Percentiles rank a stretch among this genome's conserved stretches.
These are phyloP conservation scores for Cyclaneusma minus DNA, from an alignment of 2,329 filamentous ascomycete species.

Conservation along the genomic window DNA sequence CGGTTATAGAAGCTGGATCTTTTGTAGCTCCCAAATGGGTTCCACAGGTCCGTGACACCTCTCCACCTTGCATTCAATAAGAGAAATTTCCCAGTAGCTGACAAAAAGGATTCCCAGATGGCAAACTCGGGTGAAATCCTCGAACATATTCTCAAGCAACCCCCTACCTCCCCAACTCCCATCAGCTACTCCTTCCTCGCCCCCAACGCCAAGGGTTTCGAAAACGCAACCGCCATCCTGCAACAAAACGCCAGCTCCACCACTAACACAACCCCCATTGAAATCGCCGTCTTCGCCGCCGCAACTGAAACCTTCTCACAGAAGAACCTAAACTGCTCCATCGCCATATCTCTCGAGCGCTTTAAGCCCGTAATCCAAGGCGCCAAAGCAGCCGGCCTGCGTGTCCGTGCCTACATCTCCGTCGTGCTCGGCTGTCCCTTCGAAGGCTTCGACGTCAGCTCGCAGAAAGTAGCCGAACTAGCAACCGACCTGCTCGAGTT, in stretches of 20 bases:
- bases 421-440: slow-evolving; percentile 72
- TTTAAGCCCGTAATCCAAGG: slow-evolving; percentile 56
- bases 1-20: slow-evolving; percentile 65
- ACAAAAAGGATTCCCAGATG: slow-evolving; percentile 37
- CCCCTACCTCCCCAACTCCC: slow-evolving; percentile 34
- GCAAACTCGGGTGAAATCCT: slow-evolving; percentile 64
- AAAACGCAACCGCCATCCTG: slow-evolving; percentile 42
- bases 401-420: slow-evolving; percentile 66
- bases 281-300: slow-evolving; percentile 68
- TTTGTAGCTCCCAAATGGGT: slow-evolving; percentile 78
- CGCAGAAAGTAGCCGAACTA: slow-evolving; percentile 47
- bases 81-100: slow-evolving; percentile 1
- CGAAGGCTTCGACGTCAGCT: slow-evolving; percentile 48
- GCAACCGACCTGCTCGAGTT: slow-evolving; percentile 61
- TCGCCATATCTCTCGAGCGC: slow-evolving; percentile 54
- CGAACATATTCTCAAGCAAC: slow-evolving; percentile 44
- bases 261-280: slow-evolving; percentile 30
- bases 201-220: slow-evolving; percentile 59
- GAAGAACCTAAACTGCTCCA: slow-evolving; percentile 70
- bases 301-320: slow-evolving; percentile 69
- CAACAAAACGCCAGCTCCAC: slow-evolving; percentile 35
- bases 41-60: slow-evolving; percentile 43
- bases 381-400: slow-evolving; percentile 47
- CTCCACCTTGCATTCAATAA: background rate
- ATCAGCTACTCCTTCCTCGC: slow-evolving; percentile 70